These are phyloP conservation scores for Zopfia rhizophila DNA, from an alignment of 2,329 filamentous ascomycete species.

Conservation along the genomic window DNA sequence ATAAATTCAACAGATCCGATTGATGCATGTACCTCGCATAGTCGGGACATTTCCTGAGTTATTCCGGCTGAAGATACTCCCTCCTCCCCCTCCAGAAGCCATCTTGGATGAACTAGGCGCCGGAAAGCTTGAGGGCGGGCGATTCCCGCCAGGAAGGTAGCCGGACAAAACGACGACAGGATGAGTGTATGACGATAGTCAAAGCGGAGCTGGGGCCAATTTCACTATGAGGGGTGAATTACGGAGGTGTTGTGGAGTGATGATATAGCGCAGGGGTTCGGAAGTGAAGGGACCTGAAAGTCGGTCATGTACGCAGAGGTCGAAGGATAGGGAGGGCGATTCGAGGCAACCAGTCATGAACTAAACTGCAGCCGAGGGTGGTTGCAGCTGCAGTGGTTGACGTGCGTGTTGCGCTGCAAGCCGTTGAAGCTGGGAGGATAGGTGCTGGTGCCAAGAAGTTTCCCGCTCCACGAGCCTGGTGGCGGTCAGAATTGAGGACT, in stretches of 20 bases:
- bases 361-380: conserved; percentile 34
- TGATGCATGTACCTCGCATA: conserved; percentile 49
- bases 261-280: conserved; percentile 34
- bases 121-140: conserved; percentile 39
- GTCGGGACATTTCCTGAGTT: conserved; percentile 53
- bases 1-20: conserved; percentile 3
- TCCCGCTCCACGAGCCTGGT: no score
- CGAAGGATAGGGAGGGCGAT: conserved; percentile 8
- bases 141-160: conserved; percentile 42
- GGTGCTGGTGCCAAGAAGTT: no score
- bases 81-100: conserved; percentile 50
- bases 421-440: no score
- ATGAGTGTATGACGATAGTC: conserved; percentile 10
- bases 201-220: conserved; percentile 14
- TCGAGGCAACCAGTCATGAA: conserved; percentile 15
- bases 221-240: conserved; percentile 33
- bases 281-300: conserved; percentile 17
- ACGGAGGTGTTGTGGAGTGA: conserved; percentile 24
- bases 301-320: conserved; percentile 30
- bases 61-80: conserved; percentile 54
- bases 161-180: conserved; percentile 39
- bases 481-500: no score
- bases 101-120: conserved; percentile 45
- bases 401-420: no score
- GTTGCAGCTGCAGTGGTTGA: conserved; percentile 38